Evolutionary conservation across 192 early-diverging fungal genomes (phyloP).

Genomic region (Coemansia guatemalensis): DNA sequence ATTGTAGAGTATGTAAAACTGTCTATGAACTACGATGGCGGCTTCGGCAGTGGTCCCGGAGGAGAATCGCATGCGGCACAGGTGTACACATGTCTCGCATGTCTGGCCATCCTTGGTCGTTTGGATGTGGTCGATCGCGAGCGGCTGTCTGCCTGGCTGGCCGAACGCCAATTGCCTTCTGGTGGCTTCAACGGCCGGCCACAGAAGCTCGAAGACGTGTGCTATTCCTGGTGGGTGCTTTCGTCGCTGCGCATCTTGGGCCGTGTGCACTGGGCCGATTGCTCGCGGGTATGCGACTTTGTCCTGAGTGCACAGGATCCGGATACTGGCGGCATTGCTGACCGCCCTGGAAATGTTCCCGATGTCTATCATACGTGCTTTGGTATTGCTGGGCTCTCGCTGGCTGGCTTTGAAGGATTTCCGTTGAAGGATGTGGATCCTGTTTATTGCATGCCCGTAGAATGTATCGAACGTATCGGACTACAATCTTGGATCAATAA

Average conservation of each 20-base stretch:
- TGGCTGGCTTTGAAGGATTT: constrained; percentile 71
- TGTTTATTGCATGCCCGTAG: constrained; percentile 83
- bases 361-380: constrained; percentile 98
- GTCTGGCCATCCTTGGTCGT: constrained; percentile 76
- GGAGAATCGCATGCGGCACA: constrained; percentile 92
- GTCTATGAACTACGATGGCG: constrained; percentile 96
- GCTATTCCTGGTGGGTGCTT: constrained; percentile 99
- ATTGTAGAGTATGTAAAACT: constrained; percentile 69
- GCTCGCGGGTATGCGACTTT: constrained; percentile 69
- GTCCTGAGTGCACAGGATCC: constrained; percentile 83
- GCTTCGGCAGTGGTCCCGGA: constrained; percentile 86
- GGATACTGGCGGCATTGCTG: constrained; percentile 89
- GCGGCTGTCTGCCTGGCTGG: constrained; percentile 88
- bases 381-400: constrained; percentile 86
- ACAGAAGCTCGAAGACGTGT: constrained; percentile 95
- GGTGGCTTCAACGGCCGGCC: constrained; percentile 97
- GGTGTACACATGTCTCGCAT: constrained; percentile 90
- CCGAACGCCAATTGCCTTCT: constrained; percentile 85
- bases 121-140: constrained; percentile 82
- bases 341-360: constrained; percentile 85
- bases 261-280: constrained; percentile 83
- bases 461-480: constrained; percentile 59
- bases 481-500: constrained; percentile 36
- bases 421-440: constrained; percentile 78
- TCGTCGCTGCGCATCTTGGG: constrained; percentile 82